Evolutionary conservation across 176 grass and related monocot genomes (phyloP).

Genomic region (Panicum miliaceum): DNA sequence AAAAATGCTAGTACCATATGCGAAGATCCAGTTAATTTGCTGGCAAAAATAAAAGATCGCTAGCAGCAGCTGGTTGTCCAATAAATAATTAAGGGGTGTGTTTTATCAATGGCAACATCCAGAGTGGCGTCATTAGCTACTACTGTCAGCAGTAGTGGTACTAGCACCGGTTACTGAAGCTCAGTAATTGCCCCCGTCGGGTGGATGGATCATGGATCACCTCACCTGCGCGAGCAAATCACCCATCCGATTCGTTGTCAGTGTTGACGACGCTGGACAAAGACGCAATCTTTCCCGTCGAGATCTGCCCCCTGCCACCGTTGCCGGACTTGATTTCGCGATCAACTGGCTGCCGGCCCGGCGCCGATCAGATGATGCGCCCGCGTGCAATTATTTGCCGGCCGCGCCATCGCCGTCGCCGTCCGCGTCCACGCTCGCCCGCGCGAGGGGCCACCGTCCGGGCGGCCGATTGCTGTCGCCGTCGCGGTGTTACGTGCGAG

Average conservation of each 20-base stretch:
- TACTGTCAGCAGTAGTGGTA: neutral
- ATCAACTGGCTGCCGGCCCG: neutral
- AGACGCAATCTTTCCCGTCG: neutral
- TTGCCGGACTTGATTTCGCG: conserved; percentile 8
- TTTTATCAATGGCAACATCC: conserved; percentile 21
- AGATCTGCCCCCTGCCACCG: conserved; percentile 31
- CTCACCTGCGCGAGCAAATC: neutral
- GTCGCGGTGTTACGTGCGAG: neutral
- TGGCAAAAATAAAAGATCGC: neutral
- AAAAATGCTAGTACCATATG: neutral
- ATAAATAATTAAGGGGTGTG: neutral
- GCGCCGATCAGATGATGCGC: neutral
- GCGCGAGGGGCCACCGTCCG: neutral
- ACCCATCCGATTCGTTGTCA: conserved; percentile 14
- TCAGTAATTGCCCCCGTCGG: conserved; percentile 6
- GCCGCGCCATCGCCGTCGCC: neutral
- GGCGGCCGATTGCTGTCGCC: neutral
- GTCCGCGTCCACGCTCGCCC: neutral
- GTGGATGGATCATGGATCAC: neutral
- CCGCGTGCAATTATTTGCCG: conserved; percentile 25
- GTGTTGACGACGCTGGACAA: neutral
- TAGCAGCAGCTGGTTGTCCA: neutral
- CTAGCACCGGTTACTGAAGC: neutral
- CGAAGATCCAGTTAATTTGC: neutral
- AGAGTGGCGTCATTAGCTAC: neutral